Percentiles rank a stretch among this genome's conserved stretches.
Conservation (phyloP, 345 rosid species). For the Pistacia atlantica region DNA sequence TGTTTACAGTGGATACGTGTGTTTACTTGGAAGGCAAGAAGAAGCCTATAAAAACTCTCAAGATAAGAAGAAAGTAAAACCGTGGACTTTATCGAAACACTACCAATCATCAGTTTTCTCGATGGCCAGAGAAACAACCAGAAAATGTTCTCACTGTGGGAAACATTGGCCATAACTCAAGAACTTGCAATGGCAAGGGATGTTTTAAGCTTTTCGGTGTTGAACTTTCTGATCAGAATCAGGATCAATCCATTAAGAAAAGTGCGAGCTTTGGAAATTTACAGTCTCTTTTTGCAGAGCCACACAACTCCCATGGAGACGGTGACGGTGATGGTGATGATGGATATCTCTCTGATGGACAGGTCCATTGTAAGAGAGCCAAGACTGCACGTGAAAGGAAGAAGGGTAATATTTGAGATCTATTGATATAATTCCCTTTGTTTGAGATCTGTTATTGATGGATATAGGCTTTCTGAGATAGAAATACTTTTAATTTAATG, state of each 20-base stretch:
- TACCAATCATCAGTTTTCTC: too few species aligned
- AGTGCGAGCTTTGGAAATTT: conserved; percentile 51
- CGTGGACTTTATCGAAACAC: too few species aligned
- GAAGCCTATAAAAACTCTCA: too few species aligned
- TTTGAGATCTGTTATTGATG: neutral
- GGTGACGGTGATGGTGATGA: conserved; percentile 19
- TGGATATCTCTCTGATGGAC: conserved; percentile 62
- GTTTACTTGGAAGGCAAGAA: too few species aligned
- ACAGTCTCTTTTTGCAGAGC: conserved; percentile 20
- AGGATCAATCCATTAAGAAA: conserved; percentile 31
- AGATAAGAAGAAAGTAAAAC: too few species aligned
- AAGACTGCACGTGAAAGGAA: conserved; percentile 31
- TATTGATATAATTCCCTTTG: too few species aligned
- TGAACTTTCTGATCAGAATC: conserved; percentile 29
- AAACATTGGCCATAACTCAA: conserved; percentile 51
- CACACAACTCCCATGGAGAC: neutral
- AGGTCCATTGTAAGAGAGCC: conserved; percentile 28
- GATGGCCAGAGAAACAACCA: conserved; percentile 35
- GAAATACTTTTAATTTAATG: too few species aligned
- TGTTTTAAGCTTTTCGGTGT: conserved; percentile 62
- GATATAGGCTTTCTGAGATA: too few species aligned
- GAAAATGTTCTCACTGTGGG: conserved; percentile 54
- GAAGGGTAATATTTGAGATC: conserved; percentile 37
- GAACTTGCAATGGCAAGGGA: conserved; percentile 44
- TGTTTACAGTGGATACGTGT: too few species aligned